Evolutionary conservation across 805 yeast genomes (phyloP).

Genomic region (Jamesozyma rosinii): DNA sequence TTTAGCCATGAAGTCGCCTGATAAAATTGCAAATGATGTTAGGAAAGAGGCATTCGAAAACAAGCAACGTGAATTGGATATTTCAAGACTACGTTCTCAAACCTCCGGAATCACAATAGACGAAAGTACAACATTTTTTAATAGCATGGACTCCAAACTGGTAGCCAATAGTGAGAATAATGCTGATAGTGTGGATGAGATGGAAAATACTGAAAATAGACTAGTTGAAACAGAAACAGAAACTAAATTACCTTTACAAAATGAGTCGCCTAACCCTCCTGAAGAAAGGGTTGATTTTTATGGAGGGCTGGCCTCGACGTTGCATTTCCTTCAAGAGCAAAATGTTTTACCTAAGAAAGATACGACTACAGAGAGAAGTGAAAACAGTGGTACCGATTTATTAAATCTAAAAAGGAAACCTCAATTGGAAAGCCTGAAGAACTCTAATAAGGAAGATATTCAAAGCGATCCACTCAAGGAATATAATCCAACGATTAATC

Average conservation of each 20-base stretch:
- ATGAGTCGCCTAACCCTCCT: background rate
- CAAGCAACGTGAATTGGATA: constrained; percentile 12
- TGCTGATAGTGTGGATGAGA: background rate
- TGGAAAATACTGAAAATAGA: background rate
- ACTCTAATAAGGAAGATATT: constrained; percentile 6
- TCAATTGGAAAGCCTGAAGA: constrained; percentile 4
- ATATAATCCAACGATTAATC: constrained; percentile 37
- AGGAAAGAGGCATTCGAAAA: constrained; percentile 22
- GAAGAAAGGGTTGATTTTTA: constrained; percentile 13
- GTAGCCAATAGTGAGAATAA: background rate
- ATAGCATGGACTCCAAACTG: constrained; percentile 10
- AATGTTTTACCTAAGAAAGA: constrained; percentile 9
- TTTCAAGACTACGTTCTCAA: constrained; percentile 10
- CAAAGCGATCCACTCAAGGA: constrained; percentile 29
- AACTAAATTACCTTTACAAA: background rate
- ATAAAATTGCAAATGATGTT: constrained; percentile 33
- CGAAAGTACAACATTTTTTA: constrained; percentile 31
- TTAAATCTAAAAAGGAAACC: constrained; percentile 6
- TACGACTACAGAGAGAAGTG: background rate
- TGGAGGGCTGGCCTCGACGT: constrained; percentile 25
- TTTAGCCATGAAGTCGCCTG: constrained; percentile 3
- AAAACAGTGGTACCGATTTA: background rate
- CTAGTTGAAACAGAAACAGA: background rate
- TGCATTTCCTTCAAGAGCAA: constrained; percentile 16
- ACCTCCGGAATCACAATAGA: constrained; percentile 31